These are phyloP conservation scores for Strigomonas culicis DNA, from an alignment of 208 protist species.

Conservation along the genomic window DNA sequence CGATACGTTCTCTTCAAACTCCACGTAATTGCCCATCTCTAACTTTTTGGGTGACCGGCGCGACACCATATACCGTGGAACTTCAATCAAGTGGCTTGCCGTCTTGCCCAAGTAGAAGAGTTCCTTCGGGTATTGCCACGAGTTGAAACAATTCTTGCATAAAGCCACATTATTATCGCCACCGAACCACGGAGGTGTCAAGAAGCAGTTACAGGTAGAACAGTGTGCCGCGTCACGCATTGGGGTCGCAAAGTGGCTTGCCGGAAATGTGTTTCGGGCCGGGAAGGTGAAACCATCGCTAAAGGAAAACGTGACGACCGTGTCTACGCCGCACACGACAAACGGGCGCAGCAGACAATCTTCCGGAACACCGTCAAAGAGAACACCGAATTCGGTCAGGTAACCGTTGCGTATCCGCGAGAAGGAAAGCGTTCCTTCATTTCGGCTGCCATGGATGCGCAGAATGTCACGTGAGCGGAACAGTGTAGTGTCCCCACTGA, in stretches of 20 bases:
- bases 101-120: conserved; percentile 50
- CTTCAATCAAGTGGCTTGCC: conserved; percentile 10
- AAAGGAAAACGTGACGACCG: conserved; percentile 81
- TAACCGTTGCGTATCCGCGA: conserved; percentile 58
- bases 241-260: conserved; percentile 35
- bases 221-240: conserved; percentile 18
- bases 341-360: conserved; percentile 48
- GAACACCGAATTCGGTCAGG: conserved; percentile 67
- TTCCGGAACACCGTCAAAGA: conserved; percentile 68
- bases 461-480: conserved; percentile 72
- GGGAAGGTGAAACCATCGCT: conserved; percentile 64
- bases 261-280: conserved; percentile 57
- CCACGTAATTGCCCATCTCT: conserved; percentile 45
- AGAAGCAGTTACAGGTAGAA: conserved; percentile 28
- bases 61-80: conserved; percentile 70
- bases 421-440: conserved; percentile 62
- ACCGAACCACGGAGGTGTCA: conserved; percentile 58
- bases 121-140: conserved; percentile 70
- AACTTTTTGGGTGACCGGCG: conserved; percentile 46
- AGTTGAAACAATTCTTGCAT: conserved; percentile 75
- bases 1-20: conserved; percentile 73
- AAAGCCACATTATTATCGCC: conserved; percentile 55
- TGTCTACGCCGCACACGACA: conserved; percentile 65
- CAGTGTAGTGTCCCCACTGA: conserved; percentile 55
- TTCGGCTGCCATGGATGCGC: conserved; percentile 57